Base-by-base conservation (phyloP, 1,139 yeast species). In the Diutina siamensis region DNA sequence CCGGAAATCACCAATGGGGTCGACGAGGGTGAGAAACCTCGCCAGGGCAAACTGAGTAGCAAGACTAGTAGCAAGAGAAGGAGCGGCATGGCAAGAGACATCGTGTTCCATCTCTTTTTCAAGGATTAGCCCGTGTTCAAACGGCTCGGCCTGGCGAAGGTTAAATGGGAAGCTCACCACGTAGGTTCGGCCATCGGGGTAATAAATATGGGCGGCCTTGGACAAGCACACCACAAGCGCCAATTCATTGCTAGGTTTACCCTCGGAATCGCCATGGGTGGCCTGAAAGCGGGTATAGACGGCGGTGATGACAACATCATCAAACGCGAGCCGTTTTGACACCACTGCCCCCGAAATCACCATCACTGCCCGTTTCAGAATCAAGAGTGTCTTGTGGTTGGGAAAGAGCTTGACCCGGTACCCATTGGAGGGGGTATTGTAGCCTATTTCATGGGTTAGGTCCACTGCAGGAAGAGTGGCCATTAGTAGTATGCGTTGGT, bases 1-100 rank as follows among this genome's bases (percentile, higher is more conserved):
- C 2, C 89, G 81, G 45, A 82, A 66, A 20, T 84, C 89, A 3
- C 76, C 76, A 44, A 81, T 64, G 1, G 94, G 89, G 53, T 83
- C 89, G 1, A 76, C 71, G 51, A 85, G 61, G 0, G 87, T 73
- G 49, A 83, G 64, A 53, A 84, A 78, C 21, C 17, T 38, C 2
- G 21, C 32, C 5, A 15, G 19, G 15, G 33, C 8, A 8, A 35
- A 35, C 20, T 35, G 45, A 72, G 69, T 44, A 45, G 27, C 22
- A 18, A 18, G 40, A 1, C 18, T 20, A 21, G 27, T 13, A 15
- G 27, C 22, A 21, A 35, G 8, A 13, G 40, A 21, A 12, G 40
- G 27, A 10, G 40, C 40, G 40, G 20, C 4, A 18, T 27, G 12
- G 15, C 20, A 2, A 22, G n/a, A 8, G 22, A 19, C 4, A 52